Evolutionary conservation across 306 rosid genomes (phyloP).

Genomic region (Cajanus cajan): DNA sequence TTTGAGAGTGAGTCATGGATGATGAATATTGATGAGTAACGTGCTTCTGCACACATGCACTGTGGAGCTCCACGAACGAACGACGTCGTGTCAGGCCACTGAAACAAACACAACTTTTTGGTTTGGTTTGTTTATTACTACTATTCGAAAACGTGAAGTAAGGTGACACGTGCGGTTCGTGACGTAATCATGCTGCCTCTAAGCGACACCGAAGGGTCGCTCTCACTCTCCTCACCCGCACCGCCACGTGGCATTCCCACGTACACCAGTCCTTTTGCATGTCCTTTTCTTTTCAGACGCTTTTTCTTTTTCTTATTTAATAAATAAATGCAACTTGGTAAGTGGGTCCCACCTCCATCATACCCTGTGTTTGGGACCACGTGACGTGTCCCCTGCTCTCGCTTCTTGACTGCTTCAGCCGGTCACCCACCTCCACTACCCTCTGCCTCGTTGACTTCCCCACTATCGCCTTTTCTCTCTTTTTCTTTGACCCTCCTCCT

Average conservation of each 20-base stretch:
- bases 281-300: neutral
- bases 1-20: too few relatives aligned
- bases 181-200: conserved; percentile 12
- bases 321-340: conserved; percentile 34
- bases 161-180: neutral
- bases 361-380: conserved; percentile 26
- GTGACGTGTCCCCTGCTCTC: conserved; percentile 38
- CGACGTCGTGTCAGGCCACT: neutral
- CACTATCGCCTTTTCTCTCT: neutral
- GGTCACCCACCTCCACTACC: conserved; percentile 8
- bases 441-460: neutral
- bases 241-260: conserved; percentile 19
- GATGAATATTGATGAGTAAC: neutral
- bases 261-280: conserved; percentile 18
- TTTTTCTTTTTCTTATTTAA: neutral
- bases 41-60: neutral
- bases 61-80: neutral
- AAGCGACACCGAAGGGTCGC: conserved; percentile 27
- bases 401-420: neutral
- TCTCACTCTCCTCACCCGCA: conserved; percentile 25
- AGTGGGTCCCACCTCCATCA: conserved; percentile 31
- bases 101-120: too few relatives aligned
- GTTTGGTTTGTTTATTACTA: neutral
- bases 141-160: neutral
- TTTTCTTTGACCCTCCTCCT: neutral